These are phyloP conservation scores for Metarhizium anisopliae DNA, from an alignment of 2,329 filamentous ascomycete species.

Conservation along the genomic window DNA sequence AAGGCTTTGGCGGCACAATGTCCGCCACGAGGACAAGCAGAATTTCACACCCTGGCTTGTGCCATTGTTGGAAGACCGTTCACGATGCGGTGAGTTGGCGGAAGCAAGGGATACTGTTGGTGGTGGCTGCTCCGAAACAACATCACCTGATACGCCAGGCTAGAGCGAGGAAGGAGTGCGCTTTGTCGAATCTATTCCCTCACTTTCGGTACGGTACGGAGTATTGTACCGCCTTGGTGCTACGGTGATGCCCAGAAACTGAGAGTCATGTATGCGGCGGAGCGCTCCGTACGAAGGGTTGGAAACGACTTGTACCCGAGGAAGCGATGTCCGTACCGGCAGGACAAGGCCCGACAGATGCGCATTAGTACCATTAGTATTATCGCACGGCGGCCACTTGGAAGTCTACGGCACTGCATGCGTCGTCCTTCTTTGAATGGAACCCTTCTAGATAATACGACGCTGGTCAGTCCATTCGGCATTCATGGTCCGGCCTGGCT, in stretches of 20 bases:
- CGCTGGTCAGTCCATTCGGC: conserved; percentile 3
- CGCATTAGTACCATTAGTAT: too few relatives aligned
- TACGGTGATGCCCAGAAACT: too few relatives aligned
- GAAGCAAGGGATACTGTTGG: background rate
- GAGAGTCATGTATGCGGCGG: too few relatives aligned
- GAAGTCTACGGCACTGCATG: background rate
- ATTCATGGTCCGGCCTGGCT: conserved; percentile 4
- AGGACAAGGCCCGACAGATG: too few relatives aligned
- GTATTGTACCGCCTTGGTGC: too few relatives aligned
- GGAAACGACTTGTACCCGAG: too few relatives aligned
- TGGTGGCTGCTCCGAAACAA: background rate
- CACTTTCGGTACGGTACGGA: too few relatives aligned
- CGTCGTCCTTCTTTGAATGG: background rate
- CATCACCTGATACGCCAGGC: background rate
- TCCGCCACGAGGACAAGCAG: conserved; percentile 5
- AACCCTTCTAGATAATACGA: conserved; percentile 6
- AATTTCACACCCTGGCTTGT: conserved; percentile 3
- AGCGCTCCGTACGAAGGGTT: too few relatives aligned
- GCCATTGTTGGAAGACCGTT: background rate
- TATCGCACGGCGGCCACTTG: background rate
- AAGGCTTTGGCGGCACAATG: conserved; percentile 3
- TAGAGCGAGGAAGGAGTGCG: background rate
- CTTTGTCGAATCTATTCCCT: too few relatives aligned
- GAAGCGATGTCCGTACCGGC: too few relatives aligned
- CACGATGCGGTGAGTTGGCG: conserved; percentile 5